Conservation (phyloP, 352 stramenopile genomes). For the Phytopythium vexans region DNA sequence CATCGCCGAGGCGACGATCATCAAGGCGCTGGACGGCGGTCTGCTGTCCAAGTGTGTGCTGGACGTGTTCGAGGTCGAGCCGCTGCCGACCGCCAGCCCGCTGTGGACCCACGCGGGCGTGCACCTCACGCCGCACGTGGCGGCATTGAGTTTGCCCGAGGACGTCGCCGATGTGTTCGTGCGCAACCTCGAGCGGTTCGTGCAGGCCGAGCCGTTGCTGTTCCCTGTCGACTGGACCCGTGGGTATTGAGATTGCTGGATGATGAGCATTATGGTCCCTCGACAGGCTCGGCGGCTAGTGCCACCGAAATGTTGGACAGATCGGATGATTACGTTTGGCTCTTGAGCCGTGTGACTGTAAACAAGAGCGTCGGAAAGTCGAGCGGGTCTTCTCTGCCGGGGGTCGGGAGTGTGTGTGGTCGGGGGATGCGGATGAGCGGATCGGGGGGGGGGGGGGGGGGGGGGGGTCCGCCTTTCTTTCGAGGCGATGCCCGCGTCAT, state of each 20-base stretch:
- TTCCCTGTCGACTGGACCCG: constrained; percentile 50
- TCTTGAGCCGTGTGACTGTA: too few species aligned
- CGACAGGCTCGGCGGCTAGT: too few species aligned
- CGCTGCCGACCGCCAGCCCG: constrained; percentile 35
- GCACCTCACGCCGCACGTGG: constrained; percentile 79
- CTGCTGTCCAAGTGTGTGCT: constrained; percentile 60
- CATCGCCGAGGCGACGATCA: constrained; percentile 52
- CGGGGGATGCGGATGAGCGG: too few species aligned
- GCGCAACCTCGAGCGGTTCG: constrained; percentile 43
- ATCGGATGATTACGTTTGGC: too few species aligned
- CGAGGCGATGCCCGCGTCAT: too few species aligned
- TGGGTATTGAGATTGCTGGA: constrained; percentile 30
- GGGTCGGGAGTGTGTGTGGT: too few species aligned
- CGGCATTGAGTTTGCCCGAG: constrained; percentile 63
- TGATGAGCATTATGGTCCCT: too few species aligned
- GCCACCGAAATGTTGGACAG: too few species aligned
- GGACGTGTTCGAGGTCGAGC: constrained; percentile 54
- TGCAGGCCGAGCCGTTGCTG: constrained; percentile 29
- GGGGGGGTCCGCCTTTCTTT: too few species aligned
- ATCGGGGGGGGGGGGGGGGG: too few species aligned
- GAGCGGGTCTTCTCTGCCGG: too few species aligned
- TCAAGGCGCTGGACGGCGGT: constrained; percentile 58
- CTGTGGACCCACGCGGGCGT: constrained; percentile 72
- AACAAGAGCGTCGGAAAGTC: too few species aligned
- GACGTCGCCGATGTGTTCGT: constrained; percentile 83